Conservation (phyloP, 2,329 filamentous ascomycete species). For the Fusarium liriodendri region DNA sequence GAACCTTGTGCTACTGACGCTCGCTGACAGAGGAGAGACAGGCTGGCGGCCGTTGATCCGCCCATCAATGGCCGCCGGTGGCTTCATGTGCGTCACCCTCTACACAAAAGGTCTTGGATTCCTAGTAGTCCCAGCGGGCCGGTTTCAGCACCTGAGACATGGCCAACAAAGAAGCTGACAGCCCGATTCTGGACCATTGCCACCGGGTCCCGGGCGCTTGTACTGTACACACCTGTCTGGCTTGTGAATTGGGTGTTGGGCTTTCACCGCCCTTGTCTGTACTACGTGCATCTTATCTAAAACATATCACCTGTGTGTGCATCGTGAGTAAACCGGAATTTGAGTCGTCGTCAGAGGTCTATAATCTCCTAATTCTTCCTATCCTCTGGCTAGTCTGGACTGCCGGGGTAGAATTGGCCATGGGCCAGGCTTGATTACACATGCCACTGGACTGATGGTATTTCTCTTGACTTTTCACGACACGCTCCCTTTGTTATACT, state of each 20-base stretch:
- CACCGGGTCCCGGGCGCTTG: constrained; percentile 28
- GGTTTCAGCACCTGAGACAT: constrained; percentile 36
- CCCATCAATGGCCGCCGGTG: not conserved
- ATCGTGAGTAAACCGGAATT: not conserved
- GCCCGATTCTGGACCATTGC: constrained; percentile 2
- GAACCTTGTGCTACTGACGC: constrained; percentile 3
- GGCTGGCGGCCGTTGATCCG: constrained; percentile 27
- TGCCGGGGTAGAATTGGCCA: not conserved
- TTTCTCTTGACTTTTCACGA: not conserved
- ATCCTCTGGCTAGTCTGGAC: not conserved
- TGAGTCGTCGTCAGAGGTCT: not conserved
- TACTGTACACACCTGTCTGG: not conserved
- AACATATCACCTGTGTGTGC: not conserved
- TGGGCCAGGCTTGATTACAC: not conserved
- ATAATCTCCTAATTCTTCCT: not conserved
- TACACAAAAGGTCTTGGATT: constrained; percentile 19
- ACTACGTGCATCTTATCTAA: not conserved
- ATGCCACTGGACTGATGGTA: not conserved
- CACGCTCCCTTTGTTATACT: not conserved
- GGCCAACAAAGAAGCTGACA: constrained; percentile 6
- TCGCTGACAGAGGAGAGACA: not conserved
- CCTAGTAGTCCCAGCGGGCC: constrained; percentile 26
- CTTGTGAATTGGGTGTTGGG: not conserved
- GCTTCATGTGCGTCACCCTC: not conserved
- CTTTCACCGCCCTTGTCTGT: not conserved